Base-by-base conservation (phyloP, 176 grass and related monocot genomes). In the Triticum turgidum region DNA sequence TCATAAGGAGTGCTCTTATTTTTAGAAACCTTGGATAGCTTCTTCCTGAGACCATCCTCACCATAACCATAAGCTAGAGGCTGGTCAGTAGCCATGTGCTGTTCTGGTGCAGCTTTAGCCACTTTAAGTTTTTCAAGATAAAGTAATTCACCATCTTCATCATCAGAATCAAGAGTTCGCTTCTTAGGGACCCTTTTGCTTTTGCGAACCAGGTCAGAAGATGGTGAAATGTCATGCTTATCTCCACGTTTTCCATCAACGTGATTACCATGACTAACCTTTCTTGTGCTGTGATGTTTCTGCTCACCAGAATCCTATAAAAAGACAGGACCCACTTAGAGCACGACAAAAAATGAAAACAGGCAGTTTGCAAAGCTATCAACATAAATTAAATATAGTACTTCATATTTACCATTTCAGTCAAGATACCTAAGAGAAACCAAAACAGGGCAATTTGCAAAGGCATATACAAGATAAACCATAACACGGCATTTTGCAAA, bases 111-210 rank as follows among this genome's bases (percentile, higher is more conserved):
- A 86, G 74, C 71, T 88, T 89, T 94, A 56, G 76, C 84, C 68
- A 72, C 82, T 76, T 85, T 94, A 59, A 87, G 64, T 92, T 96
- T 98, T 88, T 92, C 88, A 37, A 92, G 86, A 87, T 95, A 95
- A 15, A 77, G 81, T 18, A 84, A 81, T 80, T 92, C 93, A 76
- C 85, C 59, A 78, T 93, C 94, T 58, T 91, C 88, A 4, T 92
- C 89, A 64, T 88, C 91, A 87, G 85, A 89, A 88, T 93, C 92
- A 70, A 87, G 73, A 62, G 71, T 71, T 71, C 79, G 84, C 78
- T 89, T 89, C 81, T 92, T 97, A 76, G 92, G 86, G 72, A 94
- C 82, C 86, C 94, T 86, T 87, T 87, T 91, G 77, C 94, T 97
- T 86, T 97, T 97, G 30, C 92, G 85, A 66, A 92, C 63, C 74